Conservation (phyloP, 2,329 filamentous ascomycete genomes). For the Proliferodiscus dingleyae region DNA sequence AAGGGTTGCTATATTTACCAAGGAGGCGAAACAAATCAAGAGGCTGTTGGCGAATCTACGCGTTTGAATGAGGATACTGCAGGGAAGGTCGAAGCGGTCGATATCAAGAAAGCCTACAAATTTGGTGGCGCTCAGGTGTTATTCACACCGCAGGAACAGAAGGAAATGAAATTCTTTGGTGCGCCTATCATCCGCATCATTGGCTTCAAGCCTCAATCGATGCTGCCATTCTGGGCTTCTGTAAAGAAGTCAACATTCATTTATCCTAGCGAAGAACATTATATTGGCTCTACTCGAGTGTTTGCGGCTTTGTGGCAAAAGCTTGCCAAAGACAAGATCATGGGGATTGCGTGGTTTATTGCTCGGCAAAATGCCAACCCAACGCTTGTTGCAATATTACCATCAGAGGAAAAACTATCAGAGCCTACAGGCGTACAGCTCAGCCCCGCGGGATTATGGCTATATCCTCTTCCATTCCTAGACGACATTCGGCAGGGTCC, state of each 20-base stretch:
- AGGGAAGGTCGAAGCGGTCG: constrained; percentile 69
- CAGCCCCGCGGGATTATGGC: constrained; percentile 80
- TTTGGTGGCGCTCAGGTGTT: constrained; percentile 88
- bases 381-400: constrained; percentile 73
- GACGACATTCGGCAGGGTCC: constrained; percentile 81
- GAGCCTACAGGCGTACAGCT: constrained; percentile 62
- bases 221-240: constrained; percentile 78
- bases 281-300: constrained; percentile 84
- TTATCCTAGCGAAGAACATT: constrained; percentile 87
- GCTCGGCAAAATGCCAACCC: constrained; percentile 76
- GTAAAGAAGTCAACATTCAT: constrained; percentile 85
- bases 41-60: constrained; percentile 69
- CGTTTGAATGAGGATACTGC: constrained; percentile 74
- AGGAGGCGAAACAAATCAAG: constrained; percentile 77
- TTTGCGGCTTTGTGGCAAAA: constrained; percentile 91
- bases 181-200: constrained; percentile 80
- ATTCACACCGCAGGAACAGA: constrained; percentile 81
- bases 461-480: constrained; percentile 80
- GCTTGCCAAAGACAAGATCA: constrained; percentile 70
- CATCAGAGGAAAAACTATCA: constrained; percentile 62
- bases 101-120: constrained; percentile 90
- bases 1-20: constrained; percentile 85
- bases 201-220: constrained; percentile 79
- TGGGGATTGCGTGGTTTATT: constrained; percentile 87
- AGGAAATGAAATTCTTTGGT: constrained; percentile 72